phyloP scores from a whole-genome alignment of 139 green algal species.

The Coelastrella sp. region DNA sequence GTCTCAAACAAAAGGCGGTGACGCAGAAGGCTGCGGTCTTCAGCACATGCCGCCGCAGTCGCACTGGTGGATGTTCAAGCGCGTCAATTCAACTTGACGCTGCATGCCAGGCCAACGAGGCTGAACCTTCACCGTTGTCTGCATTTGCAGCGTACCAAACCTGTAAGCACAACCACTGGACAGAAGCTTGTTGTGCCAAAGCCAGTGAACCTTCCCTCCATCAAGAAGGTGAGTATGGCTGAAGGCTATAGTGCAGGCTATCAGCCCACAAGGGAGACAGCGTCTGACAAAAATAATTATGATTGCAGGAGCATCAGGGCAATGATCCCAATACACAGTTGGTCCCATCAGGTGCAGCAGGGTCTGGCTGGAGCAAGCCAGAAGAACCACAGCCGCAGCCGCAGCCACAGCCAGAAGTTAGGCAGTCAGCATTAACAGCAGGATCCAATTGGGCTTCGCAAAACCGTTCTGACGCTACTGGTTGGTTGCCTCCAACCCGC shows the following conservation, averaged over 20 bases:
- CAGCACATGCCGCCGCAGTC: constrained; percentile 26
- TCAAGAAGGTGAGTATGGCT: constrained; percentile 74
- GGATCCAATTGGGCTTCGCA: constrained; percentile 72
- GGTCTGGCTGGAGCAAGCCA: constrained; percentile 67
- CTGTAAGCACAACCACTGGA: constrained; percentile 40
- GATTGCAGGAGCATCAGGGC: constrained; percentile 82
- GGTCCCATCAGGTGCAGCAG: constrained; percentile 63
- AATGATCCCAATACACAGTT: constrained; percentile 81
- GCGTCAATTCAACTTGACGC: neutral
- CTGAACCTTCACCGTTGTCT: neutral
- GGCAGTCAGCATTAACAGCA: constrained; percentile 55
- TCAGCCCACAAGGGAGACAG: neutral
- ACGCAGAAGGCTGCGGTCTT: neutral
- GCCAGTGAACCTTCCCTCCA: constrained; percentile 85
- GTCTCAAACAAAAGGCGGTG: neutral
- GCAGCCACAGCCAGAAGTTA: constrained; percentile 38
- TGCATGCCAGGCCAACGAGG: neutral
- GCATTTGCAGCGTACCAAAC: constrained; percentile 59
- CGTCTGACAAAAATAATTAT: too few relatives aligned
- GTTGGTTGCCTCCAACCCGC: constrained; percentile 34
- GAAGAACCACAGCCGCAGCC: constrained; percentile 54
- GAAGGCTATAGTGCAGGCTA: neutral
- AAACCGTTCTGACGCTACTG: neutral
- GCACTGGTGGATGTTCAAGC: neutral
- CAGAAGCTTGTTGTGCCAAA: constrained; percentile 82